Conservation (phyloP, 179 eudicot genomes). For the Dionaea muscipula region DNA sequence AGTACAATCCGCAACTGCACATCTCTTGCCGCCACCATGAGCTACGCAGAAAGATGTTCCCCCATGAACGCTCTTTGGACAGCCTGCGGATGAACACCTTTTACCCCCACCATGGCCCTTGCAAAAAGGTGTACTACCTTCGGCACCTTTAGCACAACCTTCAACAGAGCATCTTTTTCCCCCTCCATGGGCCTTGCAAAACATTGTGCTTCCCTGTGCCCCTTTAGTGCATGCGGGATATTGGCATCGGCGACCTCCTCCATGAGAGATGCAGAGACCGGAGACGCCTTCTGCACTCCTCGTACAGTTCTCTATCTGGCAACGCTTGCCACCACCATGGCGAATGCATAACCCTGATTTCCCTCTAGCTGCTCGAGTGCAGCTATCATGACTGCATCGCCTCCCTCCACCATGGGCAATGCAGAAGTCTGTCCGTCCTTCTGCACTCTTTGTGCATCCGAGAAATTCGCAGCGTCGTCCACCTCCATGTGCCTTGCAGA, state of each 20-base stretch:
- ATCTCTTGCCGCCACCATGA: constrained; percentile 94
- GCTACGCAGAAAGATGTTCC: constrained; percentile 90
- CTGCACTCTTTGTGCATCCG: constrained; percentile 92
- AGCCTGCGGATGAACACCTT: constrained; percentile 65
- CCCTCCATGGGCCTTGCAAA: constrained; percentile 96
- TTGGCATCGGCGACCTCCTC: constrained; percentile 91
- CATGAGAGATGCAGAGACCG: constrained; percentile 92
- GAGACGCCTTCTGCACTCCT: constrained; percentile 95
- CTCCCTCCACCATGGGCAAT: constrained; percentile 95
- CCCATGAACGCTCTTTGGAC: constrained; percentile 95
- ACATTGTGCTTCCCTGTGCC: constrained; percentile 95
- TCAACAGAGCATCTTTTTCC: constrained; percentile 72
- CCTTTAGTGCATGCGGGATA: constrained; percentile 66
- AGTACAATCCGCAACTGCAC: constrained; percentile 66
- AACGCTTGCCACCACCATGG: constrained; percentile 94
- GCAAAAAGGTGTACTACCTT: constrained; percentile 85
- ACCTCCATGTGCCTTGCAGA: constrained; percentile 98
- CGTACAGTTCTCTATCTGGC: constrained; percentile 67
- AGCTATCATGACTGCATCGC: constrained; percentile 70
- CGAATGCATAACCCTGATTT: constrained; percentile 86
- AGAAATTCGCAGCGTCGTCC: constrained; percentile 82
- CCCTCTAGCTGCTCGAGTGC: constrained; percentile 78
- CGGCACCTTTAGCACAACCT: constrained; percentile 88
- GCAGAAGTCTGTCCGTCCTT: constrained; percentile 88
- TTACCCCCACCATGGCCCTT: constrained; percentile 98